Percentiles rank a stretch among this genome's conserved stretches.
phyloP scores from a whole-genome alignment of 1,284 basidiomycete species.

The Laetiporus sulphureus region DNA sequence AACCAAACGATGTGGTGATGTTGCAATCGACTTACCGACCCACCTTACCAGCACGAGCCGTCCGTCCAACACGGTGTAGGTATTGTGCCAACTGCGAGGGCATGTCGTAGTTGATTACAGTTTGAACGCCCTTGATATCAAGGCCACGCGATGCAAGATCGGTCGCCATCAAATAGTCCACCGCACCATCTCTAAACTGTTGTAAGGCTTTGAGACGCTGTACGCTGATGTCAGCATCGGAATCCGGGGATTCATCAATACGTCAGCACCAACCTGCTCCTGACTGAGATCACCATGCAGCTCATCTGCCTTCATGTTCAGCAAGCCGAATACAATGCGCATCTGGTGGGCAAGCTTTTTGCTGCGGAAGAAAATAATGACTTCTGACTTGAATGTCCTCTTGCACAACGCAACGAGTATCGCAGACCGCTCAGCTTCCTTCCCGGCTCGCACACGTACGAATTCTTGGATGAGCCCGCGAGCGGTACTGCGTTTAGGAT shows the following conservation, averaged over 20 bases:
- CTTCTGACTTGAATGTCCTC: conserved; percentile 77
- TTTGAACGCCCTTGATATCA: conserved; percentile 97
- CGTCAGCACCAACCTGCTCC: conserved; percentile 78
- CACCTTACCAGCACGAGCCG: conserved; percentile 89
- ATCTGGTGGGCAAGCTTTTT: conserved; percentile 97
- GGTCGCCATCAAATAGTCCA: conserved; percentile 91
- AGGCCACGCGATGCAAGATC: conserved; percentile 93
- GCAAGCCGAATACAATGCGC: conserved; percentile 87
- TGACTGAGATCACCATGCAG: conserved; percentile 94
- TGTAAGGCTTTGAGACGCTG: conserved; percentile 84
- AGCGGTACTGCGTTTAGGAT: conserved; percentile 87
- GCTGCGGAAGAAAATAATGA: conserved; percentile 92
- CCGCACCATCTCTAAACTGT: conserved; percentile 79
- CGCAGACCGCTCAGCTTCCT: conserved; percentile 78
- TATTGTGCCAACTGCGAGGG: conserved; percentile 91
- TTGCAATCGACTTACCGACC: conserved; percentile 59
- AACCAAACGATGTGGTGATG: conserved; percentile 7
- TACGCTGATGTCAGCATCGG: conserved; percentile 6
- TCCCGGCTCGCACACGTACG: conserved; percentile 77
- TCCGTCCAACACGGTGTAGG: conserved; percentile 94
- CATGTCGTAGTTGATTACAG: conserved; percentile 98
- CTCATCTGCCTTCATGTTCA: conserved; percentile 84
- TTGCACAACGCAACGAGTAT: conserved; percentile 83
- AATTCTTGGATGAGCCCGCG: conserved; percentile 94
- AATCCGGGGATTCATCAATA: conserved; percentile 1